Conservation (phyloP, 352 stramenopile genomes). For the Pythium sukuiense region DNA sequence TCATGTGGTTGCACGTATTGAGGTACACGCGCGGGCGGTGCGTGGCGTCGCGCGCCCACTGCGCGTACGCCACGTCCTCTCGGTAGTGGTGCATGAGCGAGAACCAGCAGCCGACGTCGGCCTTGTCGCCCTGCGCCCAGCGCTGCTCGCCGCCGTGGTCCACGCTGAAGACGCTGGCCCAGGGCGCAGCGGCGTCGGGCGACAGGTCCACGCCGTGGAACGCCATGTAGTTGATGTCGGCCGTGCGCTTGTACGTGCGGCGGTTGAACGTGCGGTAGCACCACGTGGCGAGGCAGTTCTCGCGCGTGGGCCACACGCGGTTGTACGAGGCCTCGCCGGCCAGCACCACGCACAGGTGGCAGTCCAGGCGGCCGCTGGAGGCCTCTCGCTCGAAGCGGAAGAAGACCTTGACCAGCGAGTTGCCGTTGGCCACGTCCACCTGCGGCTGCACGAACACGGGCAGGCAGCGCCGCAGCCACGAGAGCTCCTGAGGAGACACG, state of each 20-base stretch:
- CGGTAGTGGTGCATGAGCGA: conserved; percentile 89
- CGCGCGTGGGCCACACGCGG: conserved; percentile 55
- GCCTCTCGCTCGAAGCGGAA: conserved; percentile 78
- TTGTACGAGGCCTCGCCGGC: conserved; percentile 86
- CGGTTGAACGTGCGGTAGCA: conserved; percentile 87
- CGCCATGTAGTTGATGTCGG: conserved; percentile 90
- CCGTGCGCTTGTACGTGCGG: conserved; percentile 83
- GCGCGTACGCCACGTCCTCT: conserved; percentile 42
- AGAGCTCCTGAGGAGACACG: conserved; percentile 44
- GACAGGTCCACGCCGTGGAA: conserved; percentile 72
- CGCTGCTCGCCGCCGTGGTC: conserved; percentile 78
- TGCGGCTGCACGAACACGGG: conserved; percentile 84
- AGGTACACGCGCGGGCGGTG: conserved; percentile 77
- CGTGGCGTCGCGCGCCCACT: conserved; percentile 46
- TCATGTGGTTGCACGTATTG: conserved; percentile 91
- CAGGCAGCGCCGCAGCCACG: conserved; percentile 78
- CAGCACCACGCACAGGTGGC: conserved; percentile 84
- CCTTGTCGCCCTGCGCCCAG: conserved; percentile 85
- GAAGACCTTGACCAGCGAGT: conserved; percentile 82
- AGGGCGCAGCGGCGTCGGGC: conserved; percentile 41
- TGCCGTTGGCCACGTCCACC: conserved; percentile 80
- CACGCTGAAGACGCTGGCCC: conserved; percentile 63
- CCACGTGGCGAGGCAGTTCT: conserved; percentile 79
- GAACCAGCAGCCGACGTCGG: conserved; percentile 82
- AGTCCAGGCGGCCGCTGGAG: conserved; percentile 46